Conservation (phyloP, 2,329 filamentous ascomycete species). For the Pezizomycotina sp. region DNA sequence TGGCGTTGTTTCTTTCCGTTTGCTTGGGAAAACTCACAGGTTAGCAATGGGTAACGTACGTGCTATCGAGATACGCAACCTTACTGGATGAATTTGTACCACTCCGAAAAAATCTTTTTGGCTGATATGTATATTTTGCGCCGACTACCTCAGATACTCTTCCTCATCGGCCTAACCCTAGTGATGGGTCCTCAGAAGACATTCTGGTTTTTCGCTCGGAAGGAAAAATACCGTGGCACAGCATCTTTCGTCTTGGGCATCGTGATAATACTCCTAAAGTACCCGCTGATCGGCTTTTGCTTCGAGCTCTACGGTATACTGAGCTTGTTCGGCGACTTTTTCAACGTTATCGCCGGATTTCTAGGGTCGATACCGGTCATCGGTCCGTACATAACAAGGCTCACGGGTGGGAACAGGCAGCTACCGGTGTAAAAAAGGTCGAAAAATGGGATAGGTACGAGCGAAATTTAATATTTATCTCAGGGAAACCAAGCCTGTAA, state of each 20-base stretch:
- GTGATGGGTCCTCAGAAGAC: constrained; percentile 91
- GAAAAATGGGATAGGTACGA: no score
- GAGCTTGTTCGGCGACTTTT: constrained; percentile 87
- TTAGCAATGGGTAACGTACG: constrained; percentile 92
- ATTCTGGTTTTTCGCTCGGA: constrained; percentile 79
- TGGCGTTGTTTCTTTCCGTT: constrained; percentile 1
- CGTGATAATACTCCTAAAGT: constrained; percentile 67
- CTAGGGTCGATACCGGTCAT: constrained; percentile 69
- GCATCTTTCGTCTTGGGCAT: constrained; percentile 75
- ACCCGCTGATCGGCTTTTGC: constrained; percentile 79
- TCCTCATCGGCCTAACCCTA: constrained; percentile 87
- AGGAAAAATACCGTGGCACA: constrained; percentile 82
- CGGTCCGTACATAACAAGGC: constrained; percentile 65
- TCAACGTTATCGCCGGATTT: constrained; percentile 80
- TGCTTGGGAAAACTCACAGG: constrained; percentile 34
- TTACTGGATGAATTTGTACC: constrained; percentile 11
- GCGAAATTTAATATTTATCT: no score
- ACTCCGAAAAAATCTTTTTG: constrained; percentile 8
- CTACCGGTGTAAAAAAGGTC: constrained; percentile 13
- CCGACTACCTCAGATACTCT: constrained; percentile 56
- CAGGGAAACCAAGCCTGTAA: no score
- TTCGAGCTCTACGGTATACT: constrained; percentile 88
- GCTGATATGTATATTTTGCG: constrained; percentile 14
- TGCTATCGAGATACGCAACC: constrained; percentile 17
- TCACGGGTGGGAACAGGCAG: constrained; percentile 34